Evolutionary conservation across 495 filamentous ascomycete genomes (phyloP), one percentile per base, ranked within the genome.

Genomic region (Aspergillus bertholletiae): DNA sequence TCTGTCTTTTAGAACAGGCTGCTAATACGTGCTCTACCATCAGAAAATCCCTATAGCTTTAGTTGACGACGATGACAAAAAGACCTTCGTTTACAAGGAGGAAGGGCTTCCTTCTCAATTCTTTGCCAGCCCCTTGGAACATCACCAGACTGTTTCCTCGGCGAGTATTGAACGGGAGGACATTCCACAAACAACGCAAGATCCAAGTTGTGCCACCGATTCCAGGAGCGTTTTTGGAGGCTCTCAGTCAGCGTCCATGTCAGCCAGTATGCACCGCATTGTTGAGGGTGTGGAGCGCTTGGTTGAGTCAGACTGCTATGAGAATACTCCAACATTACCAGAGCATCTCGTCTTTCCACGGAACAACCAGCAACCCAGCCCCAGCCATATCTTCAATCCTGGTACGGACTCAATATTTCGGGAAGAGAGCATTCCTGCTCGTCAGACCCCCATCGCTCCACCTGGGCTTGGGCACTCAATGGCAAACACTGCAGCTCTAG

Each of bases 231-330:
- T 69, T 30, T 73, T 72, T 52, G 72, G 67, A 30, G 74, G 65
- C 45, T 80, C 77, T 35, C 76, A 78, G 51, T 74, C 75, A 5
- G 68, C 68, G 17, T 76, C 76, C 1, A 70, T 79, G 60, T 74
- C 73, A 15, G 73, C 72, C 22, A 75, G 74, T 44, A 82, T 84
- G 79, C 69, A 81, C 50, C 74, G 74, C 5, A 89, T 88, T 69
- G 85, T 88, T 13, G 84, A 89, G 46, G 73, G 64, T 23, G 72
- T 78, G 7, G 75, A 78, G 59, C 74, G 82, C 50, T 72, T 89
- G 43, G 81, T 90, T 8, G 83, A 81, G 32, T 78, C 77, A 8
- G 75, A 79, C 51, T 72, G 69, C 5, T 75, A 74, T 47, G 78
- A 81, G 45, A 75, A 77, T 46, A 65, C 63, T 1, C 68, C 74